Base-by-base conservation (phyloP, 139 green algal species). In the Pseudopediastrum boryanum region DNA sequence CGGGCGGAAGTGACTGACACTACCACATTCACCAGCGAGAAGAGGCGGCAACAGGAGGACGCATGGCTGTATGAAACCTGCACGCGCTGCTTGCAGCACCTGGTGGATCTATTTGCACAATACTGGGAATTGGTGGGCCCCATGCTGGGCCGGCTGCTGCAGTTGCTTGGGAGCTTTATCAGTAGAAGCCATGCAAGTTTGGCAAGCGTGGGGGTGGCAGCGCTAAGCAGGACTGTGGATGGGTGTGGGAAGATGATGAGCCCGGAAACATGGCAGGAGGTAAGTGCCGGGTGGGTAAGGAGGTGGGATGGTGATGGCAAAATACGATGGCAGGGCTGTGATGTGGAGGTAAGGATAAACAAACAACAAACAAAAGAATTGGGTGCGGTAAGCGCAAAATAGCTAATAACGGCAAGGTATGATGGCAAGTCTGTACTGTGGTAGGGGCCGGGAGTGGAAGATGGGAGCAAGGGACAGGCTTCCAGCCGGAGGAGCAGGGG, bases 11-110 rank as follows among this genome's bases (percentile, higher is more conserved):
- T 83, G 1, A 66, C 79, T 0, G 69, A 84, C 69, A 79, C 78
- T 43, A 79, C 93, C 69, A 96, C 94, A 27, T 97, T 97, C 85
- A 94, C 92, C 42, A 89, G 88, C 68, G 92, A 97, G 73, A 85
- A 85, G 81, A 75, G 88, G 66, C 86, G 91, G 10, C 83, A 87
- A 23, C 89, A 95, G 75, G 92, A 94, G 79, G 94, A 97, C 80
- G 80, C 87, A 35, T 99, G 96, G 96, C 92, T 99, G 76, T 99
- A 98, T 78, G 94, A 98, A 77, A 98, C 96, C 0, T 98, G 96
- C 88, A 97, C 92, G n/a, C 85, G 93, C 64, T 98, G 95, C 80
- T 89, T 99, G 65, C 91, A 97, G 86, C 93, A 98, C 79, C 91
- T 99, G 44, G 90, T 98, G 23, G 96, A 98, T 80, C 85, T 99